A percentile compares a stretch with the other conserved stretches of the same genome.
These are phyloP conservation scores for Penstemon barbatus DNA, from an alignment of 257 asterid species.

Conservation along the genomic window DNA sequence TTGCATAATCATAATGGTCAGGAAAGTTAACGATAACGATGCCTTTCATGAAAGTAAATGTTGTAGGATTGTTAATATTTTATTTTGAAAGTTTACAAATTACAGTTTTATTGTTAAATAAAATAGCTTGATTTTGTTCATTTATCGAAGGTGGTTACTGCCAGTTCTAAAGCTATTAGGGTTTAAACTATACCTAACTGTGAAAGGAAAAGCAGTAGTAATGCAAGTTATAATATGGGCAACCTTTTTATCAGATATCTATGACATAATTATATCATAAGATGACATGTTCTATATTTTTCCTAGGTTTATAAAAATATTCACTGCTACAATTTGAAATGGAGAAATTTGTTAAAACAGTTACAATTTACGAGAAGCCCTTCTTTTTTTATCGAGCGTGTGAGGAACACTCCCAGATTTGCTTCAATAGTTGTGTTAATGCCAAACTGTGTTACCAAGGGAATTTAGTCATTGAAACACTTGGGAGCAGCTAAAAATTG, in stretches of 20 bases:
- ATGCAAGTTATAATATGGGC: neutral
- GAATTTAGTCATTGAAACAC: neutral
- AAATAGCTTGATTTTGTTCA: neutral
- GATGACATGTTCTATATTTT: neutral
- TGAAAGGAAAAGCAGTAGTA: neutral
- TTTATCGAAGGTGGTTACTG: neutral
- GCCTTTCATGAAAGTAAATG: neutral
- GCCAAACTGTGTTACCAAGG: neutral
- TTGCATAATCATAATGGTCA: neutral
- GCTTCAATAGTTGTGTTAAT: no score
- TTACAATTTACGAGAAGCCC: neutral
- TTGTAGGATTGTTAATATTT: neutral
- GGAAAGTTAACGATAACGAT: neutral
- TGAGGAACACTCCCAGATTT: neutral
- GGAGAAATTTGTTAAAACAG: neutral
- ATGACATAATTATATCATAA: neutral
- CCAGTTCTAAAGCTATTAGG: neutral
- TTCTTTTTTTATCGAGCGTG: neutral
- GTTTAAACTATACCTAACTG: neutral
- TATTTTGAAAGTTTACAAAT: no score
- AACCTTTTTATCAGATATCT: neutral
- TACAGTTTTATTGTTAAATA: no score
- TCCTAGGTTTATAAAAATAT: neutral
- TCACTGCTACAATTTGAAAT: neutral
- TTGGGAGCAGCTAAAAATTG: neutral